Base-by-base conservation (phyloP, 768 basidiomycete species). In the Mycena kentingensis region DNA sequence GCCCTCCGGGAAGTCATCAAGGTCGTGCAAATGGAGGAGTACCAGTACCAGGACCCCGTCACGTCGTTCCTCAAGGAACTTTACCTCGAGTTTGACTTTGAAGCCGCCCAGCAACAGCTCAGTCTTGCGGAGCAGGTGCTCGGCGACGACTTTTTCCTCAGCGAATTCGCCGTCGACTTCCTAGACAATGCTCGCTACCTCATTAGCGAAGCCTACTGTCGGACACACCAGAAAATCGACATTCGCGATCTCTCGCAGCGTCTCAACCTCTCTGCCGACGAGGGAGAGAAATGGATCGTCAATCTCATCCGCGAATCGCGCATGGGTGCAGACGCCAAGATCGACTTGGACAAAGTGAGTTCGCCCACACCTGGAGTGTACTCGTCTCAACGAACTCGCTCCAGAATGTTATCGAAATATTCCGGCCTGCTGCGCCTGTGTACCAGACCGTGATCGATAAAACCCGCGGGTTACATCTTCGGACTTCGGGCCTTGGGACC, bases 221-320 rank as follows among this genome's bases (percentile, higher is more conserved):
- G 94, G 70, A 98, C 98, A 62, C 96, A 99, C 69, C 91, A 94
- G 61, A 82, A 83, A 63, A 93, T 94, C 50, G 89, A 93, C 65
- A 94, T 94, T 45, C 83, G 81, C 53, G 93, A 97, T 64, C 82
- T 98, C 12, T 97, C 95, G 8, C 88, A 92, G 63, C 85, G 96
- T 8, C 79, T 98, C 13, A 98, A 98, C 69, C 80, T 98, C 42
- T 87, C 90, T n/a, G 83, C 79, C 35, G 93, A 93, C 59, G 97
- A 98, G 66, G 97, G 96, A 45, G 97, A 99, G 68, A 96, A 96
- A 64, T 99, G 96, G 96, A 96, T 98, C 56, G 97, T 98, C 63
- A 98, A 98, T 76, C 88, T 98, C 55, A 97, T 98, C 63, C 85
- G 97, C 28, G 97, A 98, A 71, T 96, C 95, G 5, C 83, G 93